These are phyloP conservation scores for Zarea fungicola DNA, from an alignment of 2,329 filamentous ascomycete species.

Conservation along the genomic window DNA sequence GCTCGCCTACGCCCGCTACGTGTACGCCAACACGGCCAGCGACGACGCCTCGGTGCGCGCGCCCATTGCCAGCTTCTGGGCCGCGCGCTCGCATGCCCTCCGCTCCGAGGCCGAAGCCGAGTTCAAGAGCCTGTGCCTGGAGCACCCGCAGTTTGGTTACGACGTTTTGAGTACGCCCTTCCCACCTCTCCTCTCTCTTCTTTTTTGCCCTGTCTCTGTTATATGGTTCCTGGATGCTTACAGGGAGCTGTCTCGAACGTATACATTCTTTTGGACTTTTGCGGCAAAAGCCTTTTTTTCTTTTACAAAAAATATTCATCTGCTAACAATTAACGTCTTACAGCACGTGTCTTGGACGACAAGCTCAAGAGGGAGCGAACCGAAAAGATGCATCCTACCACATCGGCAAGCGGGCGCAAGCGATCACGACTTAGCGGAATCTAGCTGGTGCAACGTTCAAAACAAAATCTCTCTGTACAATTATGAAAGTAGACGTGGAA, in stretches of 20 bases:
- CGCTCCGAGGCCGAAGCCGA: conserved; percentile 81
- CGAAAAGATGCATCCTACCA: conserved; percentile 51
- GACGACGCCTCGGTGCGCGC: conserved; percentile 71
- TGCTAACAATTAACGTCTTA: conserved; percentile 17
- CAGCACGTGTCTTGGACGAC: conserved; percentile 60
- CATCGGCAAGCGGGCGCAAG: conserved; percentile 47
- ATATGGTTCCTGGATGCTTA: no score
- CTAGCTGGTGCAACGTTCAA: no score
- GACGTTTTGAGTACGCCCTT: conserved; percentile 70
- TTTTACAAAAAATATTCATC: background rate
- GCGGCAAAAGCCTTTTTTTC: no score
- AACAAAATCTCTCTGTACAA: no score
- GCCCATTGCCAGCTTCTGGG: conserved; percentile 89
- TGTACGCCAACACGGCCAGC: conserved; percentile 69
- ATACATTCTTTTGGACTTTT: no score
- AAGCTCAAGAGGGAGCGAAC: conserved; percentile 60
- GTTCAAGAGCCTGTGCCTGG: conserved; percentile 78
- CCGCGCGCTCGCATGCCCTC: conserved; percentile 70
- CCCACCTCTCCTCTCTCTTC: background rate
- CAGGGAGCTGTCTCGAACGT: no score
- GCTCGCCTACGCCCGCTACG: conserved; percentile 85
- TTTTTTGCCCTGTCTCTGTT: background rate
- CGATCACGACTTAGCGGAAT: conserved; percentile 48
- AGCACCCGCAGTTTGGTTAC: conserved; percentile 88
- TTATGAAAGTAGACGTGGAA: no score